Base-by-base conservation (phyloP, 768 basidiomycete species). In the Macrocybe gigantea region DNA sequence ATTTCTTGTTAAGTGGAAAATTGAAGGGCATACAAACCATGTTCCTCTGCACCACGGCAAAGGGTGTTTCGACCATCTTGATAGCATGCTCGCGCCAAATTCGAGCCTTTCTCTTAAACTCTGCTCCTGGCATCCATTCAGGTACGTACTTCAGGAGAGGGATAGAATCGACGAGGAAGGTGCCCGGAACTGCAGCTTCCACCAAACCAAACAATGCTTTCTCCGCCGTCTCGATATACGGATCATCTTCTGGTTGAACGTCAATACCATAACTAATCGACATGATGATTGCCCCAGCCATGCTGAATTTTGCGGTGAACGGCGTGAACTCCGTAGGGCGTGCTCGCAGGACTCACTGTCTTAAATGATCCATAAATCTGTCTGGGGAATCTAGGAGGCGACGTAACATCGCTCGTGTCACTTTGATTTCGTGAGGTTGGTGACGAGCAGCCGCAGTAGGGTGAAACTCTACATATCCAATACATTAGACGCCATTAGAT, bases 261-360 rank as follows among this genome's bases (percentile, higher is more conserved):
- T 64, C 50, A 34, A 68, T 55, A 4, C 70, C 70, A 48, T 72
- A 72, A 5, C 58, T 62, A 31, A 68, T 55, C 15, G 55, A 53
- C 1, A 71, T 54, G 6, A 65, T 64, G 1, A 64, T 56, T 13
- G 59, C 62, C 7, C 65, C 56, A 2, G 58, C 49, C 48, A 58
- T 44, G 2, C 54, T 56, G 30, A 38, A 36, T 7, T 11, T 7
- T 14, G 9, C n/a, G 9, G 30, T 13, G 38, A 33, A 29, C 3
- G 5, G 6, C 6, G 33, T 12, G 35, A 29, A 29, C 32, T 13
- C 5, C 7, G 14, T 14, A 29, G 6, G 10, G n/a, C n/a, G 8
- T 13, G 31, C 9, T 33, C 29, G 11, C 36, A 30, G 38, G 45
- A 41, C 57, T 5, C 11, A 56, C 55, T 56, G 46, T 30, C 51